Percentiles rank a stretch among this genome's conserved stretches.
phyloP scores from a whole-genome alignment of 768 basidiomycete genomes.

The Jaapia argillacea region DNA sequence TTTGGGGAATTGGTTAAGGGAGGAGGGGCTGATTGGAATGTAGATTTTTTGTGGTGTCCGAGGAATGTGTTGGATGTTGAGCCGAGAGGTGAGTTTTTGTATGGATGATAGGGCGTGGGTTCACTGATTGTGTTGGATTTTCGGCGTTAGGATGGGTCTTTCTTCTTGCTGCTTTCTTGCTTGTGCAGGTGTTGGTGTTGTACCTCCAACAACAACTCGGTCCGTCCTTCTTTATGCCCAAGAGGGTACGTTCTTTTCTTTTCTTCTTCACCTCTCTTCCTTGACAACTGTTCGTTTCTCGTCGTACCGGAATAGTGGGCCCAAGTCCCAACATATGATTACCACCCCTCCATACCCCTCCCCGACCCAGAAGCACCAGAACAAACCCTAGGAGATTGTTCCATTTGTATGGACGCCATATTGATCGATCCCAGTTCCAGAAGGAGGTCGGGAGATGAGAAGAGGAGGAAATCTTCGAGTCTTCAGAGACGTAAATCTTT shows the following conservation, averaged over 20 bases:
- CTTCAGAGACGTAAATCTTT: too few relatives aligned
- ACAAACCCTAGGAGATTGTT: constrained; percentile 75
- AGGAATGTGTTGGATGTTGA: constrained; percentile 81
- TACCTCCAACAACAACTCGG: constrained; percentile 69
- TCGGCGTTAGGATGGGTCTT: neutral
- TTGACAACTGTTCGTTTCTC: too few relatives aligned
- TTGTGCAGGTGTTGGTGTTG: constrained; percentile 51
- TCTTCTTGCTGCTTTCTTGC: constrained; percentile 16
- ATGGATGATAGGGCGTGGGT: too few relatives aligned
- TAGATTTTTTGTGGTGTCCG: constrained; percentile 79
- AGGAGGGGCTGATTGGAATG: neutral
- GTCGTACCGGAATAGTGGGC: neutral
- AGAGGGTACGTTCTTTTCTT: constrained; percentile 33
- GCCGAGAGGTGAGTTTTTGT: constrained; percentile 47
- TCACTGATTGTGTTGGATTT: too few relatives aligned
- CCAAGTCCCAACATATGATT: constrained; percentile 46
- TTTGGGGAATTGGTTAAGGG: too few relatives aligned
- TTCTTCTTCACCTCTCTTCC: constrained; percentile 3
- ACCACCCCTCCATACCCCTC: constrained; percentile 70
- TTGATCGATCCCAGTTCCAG: neutral
- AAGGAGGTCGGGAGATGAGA: constrained; percentile 21
- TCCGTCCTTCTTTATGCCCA: constrained; percentile 77
- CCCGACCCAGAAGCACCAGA: constrained; percentile 70
- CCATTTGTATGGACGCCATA: constrained; percentile 91
- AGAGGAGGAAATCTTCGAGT: constrained; percentile 3